Percentiles rank a stretch among this genome's conserved stretches.
Conservation (phyloP, 1,139 yeast genomes). For the Hyphopichia burtonii region DNA sequence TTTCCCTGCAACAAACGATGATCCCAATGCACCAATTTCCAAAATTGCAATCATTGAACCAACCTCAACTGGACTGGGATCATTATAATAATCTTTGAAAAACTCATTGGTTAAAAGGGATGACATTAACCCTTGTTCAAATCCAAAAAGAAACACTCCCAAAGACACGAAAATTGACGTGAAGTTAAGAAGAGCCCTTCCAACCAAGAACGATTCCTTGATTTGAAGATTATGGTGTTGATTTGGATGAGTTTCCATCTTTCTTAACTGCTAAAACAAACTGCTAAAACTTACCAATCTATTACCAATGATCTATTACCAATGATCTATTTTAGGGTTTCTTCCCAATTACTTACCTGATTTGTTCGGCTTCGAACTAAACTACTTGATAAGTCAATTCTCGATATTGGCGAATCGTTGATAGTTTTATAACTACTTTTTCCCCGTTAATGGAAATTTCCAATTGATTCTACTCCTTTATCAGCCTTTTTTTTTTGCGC, state of each 20-base stretch:
- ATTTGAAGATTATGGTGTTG: constrained; percentile 31
- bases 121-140: constrained; percentile 63
- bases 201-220: constrained; percentile 48
- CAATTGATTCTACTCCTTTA: not conserved
- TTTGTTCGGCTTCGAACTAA: no score
- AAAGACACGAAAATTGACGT: constrained; percentile 59
- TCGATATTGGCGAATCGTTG: no score
- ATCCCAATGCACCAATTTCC: constrained; percentile 75
- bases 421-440: not conserved
- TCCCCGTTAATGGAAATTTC: not conserved
- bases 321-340: no score
- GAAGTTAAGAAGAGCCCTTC: constrained; percentile 51
- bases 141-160: constrained; percentile 61
- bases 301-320: no score
- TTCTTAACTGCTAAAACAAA: not conserved
- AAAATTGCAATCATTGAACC: constrained; percentile 55
- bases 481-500: not conserved
- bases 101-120: constrained; percentile 64
- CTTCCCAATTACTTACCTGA: no score
- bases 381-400: no score
- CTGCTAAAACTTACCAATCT: no score
- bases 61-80: constrained; percentile 54
- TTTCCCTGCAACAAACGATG: constrained; percentile 74
- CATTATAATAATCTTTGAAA: constrained; percentile 69
- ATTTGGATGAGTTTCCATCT: constrained; percentile 15